A percentile compares a stretch with the other conserved stretches of the same genome.
These are phyloP conservation scores for Lepiota brunneoincarnata DNA, from an alignment of 768 basidiomycete species.

Conservation along the genomic window DNA sequence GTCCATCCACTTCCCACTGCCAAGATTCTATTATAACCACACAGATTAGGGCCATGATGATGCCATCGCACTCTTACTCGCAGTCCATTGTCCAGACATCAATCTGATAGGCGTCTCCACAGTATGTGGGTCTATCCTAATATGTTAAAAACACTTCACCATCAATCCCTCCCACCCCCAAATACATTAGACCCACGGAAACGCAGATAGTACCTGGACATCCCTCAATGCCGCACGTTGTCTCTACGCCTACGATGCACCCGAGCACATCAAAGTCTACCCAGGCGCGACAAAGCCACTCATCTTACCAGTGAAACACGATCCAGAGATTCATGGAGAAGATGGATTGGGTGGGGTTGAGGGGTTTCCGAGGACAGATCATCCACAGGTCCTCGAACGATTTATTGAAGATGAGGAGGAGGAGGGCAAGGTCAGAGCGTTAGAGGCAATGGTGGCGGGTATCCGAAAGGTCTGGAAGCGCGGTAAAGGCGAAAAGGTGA, in stretches of 20 bases:
- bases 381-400: conserved; percentile 46
- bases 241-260: conserved; percentile 71
- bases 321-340: conserved; percentile 76
- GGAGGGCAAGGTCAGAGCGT: conserved; percentile 40
- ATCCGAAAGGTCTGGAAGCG: conserved; percentile 55
- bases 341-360: conserved; percentile 86
- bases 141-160: background rate
- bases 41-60: conserved; percentile 81
- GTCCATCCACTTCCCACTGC: conserved; percentile 17
- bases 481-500: conserved; percentile 58
- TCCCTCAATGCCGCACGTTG: conserved; percentile 75
- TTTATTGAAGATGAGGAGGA: conserved; percentile 45
- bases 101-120: conserved; percentile 82
- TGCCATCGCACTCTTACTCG: conserved; percentile 79
- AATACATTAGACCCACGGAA: conserved; percentile 70
- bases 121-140: conserved; percentile 37
- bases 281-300: conserved; percentile 73
- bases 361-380: conserved; percentile 56
- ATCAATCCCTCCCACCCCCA: background rate
- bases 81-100: conserved; percentile 62
- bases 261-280: conserved; percentile 54
- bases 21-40: background rate
- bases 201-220: conserved; percentile 61
- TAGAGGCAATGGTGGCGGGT: conserved; percentile 65
- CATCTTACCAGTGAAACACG: conserved; percentile 56